These are phyloP conservation scores for Malassezia yamatoensis DNA, from an alignment of 1,284 basidiomycete genomes.

Conservation along the genomic window DNA sequence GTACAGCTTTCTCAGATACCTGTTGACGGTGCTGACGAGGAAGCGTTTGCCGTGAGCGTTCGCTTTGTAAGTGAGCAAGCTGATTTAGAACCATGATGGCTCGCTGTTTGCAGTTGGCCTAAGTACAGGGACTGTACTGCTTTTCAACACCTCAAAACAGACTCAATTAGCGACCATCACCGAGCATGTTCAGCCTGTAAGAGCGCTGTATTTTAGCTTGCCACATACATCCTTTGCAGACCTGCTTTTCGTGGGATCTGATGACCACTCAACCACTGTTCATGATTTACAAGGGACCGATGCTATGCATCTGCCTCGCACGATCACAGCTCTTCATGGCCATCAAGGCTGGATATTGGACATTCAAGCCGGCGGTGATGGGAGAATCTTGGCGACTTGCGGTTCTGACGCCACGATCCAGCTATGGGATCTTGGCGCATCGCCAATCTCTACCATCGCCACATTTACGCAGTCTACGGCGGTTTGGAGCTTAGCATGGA, in stretches of 20 bases:
- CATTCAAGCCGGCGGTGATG: conserved; percentile 10
- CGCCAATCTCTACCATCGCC: conserved; percentile 6
- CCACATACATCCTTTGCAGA: conserved; percentile 4
- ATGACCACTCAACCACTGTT: conserved; percentile 10
- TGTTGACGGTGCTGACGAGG: background rate
- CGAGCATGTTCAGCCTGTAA: conserved; percentile 14
- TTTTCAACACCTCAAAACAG: background rate
- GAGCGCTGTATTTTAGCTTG: conserved; percentile 6
- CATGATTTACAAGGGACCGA: conserved; percentile 11
- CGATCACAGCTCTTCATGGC: conserved; percentile 10
- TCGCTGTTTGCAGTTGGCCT: conserved; percentile 13
- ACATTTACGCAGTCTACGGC: conserved; percentile 2
- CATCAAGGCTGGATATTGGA: conserved; percentile 16
- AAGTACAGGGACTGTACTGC: conserved; percentile 5
- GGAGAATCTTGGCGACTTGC: conserved; percentile 12
- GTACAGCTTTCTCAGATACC: background rate
- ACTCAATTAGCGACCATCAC: background rate
- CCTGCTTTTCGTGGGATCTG: conserved; percentile 12
- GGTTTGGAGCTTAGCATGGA: conserved; percentile 11
- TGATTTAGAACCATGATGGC: conserved; percentile 12
- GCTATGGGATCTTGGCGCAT: conserved; percentile 12
- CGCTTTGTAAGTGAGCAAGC: conserved; percentile 6
- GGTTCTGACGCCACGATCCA: conserved; percentile 4
- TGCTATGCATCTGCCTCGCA: background rate
- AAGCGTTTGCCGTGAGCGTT: background rate